Conservation (phyloP, 345 rosid genomes). For the Sapria himalayana region DNA sequence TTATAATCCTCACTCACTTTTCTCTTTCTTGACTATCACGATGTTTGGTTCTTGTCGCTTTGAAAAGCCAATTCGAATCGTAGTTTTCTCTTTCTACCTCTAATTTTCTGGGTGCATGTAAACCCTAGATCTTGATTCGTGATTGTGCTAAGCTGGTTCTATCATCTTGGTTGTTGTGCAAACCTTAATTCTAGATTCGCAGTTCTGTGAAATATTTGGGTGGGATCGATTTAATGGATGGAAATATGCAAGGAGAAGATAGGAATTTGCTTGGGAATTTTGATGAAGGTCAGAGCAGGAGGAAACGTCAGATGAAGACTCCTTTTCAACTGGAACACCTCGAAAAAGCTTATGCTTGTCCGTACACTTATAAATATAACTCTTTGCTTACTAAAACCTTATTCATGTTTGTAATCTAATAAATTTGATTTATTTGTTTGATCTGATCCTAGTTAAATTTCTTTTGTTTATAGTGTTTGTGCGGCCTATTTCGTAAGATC, state of each 20-base stretch:
- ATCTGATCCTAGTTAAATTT: too few relatives aligned
- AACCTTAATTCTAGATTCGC: constrained; percentile 10
- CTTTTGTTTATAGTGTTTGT: too few relatives aligned
- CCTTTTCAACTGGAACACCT: constrained; percentile 78
- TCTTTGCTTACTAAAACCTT: constrained; percentile 4
- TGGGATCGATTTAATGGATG: constrained; percentile 23
- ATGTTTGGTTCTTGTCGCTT: constrained; percentile 10
- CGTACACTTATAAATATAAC: constrained; percentile 1
- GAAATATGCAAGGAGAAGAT: constrained; percentile 40
- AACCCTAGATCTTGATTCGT: constrained; percentile 15
- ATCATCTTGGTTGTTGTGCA: background rate
- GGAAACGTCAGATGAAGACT: constrained; percentile 98
- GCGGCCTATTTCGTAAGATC: too few relatives aligned
- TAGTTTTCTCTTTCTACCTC: constrained; percentile 5
- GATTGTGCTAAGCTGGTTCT: constrained; percentile 5
- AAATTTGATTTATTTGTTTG: background rate
- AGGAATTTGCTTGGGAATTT: constrained; percentile 15
- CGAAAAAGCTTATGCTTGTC: constrained; percentile 65
- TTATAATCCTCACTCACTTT: constrained; percentile 5
- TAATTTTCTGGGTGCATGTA: constrained; percentile 5
- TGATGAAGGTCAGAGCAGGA: constrained; percentile 35
- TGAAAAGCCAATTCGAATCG: background rate
- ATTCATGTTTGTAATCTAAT: constrained; percentile 3
- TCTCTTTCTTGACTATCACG: constrained; percentile 18
- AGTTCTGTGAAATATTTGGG: too few relatives aligned